Percentiles rank a stretch among this genome's conserved stretches.
phyloP scores from a whole-genome alignment of 495 filamentous ascomycete genomes.

The Talaromyces borbonicus region DNA sequence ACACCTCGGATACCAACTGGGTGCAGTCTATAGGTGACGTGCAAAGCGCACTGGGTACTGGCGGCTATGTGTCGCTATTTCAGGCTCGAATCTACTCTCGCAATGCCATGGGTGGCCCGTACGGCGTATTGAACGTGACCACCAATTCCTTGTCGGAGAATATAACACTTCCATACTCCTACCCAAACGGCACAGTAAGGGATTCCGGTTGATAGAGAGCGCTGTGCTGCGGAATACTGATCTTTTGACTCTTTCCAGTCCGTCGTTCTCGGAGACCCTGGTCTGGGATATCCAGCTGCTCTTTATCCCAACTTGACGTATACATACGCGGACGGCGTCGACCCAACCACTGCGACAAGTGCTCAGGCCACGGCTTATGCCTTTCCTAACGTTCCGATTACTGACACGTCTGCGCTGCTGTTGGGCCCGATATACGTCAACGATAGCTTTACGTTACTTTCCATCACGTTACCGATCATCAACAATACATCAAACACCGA shows the following conservation, averaged over 20 bases:
- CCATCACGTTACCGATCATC: constrained; percentile 65
- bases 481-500: constrained; percentile 46
- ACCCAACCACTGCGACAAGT: constrained; percentile 13
- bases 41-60: constrained; percentile 46
- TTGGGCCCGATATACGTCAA: constrained; percentile 63
- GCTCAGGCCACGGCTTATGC: constrained; percentile 24
- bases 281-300: constrained; percentile 51
- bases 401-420: constrained; percentile 43
- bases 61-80: constrained; percentile 36
- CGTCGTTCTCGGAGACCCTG: constrained; percentile 47
- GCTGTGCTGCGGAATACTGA: neutral
- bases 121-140: constrained; percentile 53
- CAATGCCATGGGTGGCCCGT: constrained; percentile 38
- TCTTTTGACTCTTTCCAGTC: constrained; percentile 1
- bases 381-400: constrained; percentile 38
- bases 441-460: constrained; percentile 61
- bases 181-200: constrained; percentile 44
- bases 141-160: constrained; percentile 24
- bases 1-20: constrained; percentile 47
- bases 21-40: constrained; percentile 44
- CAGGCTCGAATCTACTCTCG: constrained; percentile 60
- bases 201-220: no score
- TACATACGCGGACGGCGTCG: constrained; percentile 12
- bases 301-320: constrained; percentile 73
- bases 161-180: constrained; percentile 47